Evolutionary conservation across 371 early-diverging fungal genomes (phyloP).

Genomic region (Rhizomucor miehei): DNA sequence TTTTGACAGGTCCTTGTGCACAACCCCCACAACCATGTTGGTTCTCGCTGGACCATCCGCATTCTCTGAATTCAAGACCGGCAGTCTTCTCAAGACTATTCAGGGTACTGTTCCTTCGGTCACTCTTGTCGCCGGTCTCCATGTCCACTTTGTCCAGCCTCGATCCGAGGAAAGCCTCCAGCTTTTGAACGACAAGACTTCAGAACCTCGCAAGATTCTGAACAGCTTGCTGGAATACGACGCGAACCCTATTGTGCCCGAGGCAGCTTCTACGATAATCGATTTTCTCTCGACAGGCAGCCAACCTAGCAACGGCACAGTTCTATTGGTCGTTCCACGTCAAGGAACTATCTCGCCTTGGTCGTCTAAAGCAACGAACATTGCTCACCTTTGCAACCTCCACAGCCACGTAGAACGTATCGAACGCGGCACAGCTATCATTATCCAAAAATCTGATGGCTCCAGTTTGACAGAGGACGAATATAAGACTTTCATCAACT

Average conservation of each 20-base stretch:
- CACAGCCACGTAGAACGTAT: conserved; percentile 67
- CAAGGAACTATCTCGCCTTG: conserved; percentile 97
- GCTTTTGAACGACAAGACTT: conserved; percentile 26
- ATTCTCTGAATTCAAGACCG: conserved; percentile 68
- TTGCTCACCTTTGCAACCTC: conserved; percentile 86
- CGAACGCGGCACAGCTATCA: conserved; percentile 84
- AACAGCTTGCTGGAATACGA: conserved; percentile 46
- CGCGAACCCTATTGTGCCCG: conserved; percentile 29
- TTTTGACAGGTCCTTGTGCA: too few species aligned
- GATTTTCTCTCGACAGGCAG: conserved; percentile 30
- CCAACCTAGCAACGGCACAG: conserved; percentile 32
- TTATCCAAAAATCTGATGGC: conserved; percentile 42
- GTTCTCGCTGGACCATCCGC: conserved; percentile 75
- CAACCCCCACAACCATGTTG: conserved; percentile 49
- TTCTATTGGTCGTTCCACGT: conserved; percentile 78
- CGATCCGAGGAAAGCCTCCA: conserved; percentile 35
- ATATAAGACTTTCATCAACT: conserved; percentile 45
- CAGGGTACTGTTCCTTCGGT: conserved; percentile 51
- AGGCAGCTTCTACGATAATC: conserved; percentile 33
- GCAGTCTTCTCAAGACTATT: conserved; percentile 51
- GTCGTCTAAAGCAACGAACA: conserved; percentile 98
- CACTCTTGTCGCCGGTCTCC: conserved; percentile 54
- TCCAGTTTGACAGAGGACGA: conserved; percentile 29
- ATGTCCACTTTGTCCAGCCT: conserved; percentile 73
- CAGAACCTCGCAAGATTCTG: conserved; percentile 44